Conservation (phyloP, 2,329 filamentous ascomycete genomes). For the Fusarium metavorans region DNA sequence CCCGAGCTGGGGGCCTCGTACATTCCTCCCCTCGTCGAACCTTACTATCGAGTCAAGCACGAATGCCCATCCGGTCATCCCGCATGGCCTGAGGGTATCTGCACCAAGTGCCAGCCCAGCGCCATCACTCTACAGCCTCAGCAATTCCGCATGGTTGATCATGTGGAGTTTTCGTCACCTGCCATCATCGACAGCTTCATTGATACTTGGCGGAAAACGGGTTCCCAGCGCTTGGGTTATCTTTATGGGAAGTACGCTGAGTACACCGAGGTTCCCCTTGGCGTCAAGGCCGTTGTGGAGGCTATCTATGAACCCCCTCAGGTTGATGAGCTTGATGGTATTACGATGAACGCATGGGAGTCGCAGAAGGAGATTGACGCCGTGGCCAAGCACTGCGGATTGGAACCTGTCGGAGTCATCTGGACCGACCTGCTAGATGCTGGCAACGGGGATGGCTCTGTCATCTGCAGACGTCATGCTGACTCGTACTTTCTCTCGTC, state of each 20-base stretch:
- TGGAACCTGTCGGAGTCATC: slow-evolving; percentile 91
- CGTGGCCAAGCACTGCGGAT: slow-evolving; percentile 83
- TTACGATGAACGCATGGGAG: slow-evolving; percentile 86
- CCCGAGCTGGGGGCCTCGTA: slow-evolving; percentile 93
- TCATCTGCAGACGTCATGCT: slow-evolving; percentile 94
- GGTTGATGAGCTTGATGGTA: slow-evolving; percentile 86
- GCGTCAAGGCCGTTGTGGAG: slow-evolving; percentile 94
- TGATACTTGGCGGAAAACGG: slow-evolving; percentile 90
- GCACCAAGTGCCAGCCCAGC: slow-evolving; percentile 97
- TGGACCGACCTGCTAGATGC: slow-evolving; percentile 93
- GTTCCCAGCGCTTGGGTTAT: slow-evolving; percentile 86
- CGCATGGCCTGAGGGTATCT: slow-evolving; percentile 95
- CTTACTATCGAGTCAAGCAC: slow-evolving; percentile 88
- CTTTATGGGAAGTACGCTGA: slow-evolving; percentile 92
- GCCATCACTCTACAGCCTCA: slow-evolving; percentile 96
- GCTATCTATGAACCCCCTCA: slow-evolving; percentile 98
- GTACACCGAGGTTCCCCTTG: slow-evolving; percentile 92
- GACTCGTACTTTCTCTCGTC: slow-evolving; percentile 96
- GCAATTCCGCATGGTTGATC: slow-evolving; percentile 95
- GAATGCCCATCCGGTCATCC: slow-evolving; percentile 95
- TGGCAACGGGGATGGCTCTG: slow-evolving; percentile 83
- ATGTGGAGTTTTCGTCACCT: slow-evolving; percentile 93
- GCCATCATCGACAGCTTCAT: slow-evolving; percentile 89
- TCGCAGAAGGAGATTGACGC: slow-evolving; percentile 86
- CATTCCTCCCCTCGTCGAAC: slow-evolving; percentile 93